Evolutionary conservation across 2,329 filamentous ascomycete genomes (phyloP).

Genomic region (Piedraia hortae): DNA sequence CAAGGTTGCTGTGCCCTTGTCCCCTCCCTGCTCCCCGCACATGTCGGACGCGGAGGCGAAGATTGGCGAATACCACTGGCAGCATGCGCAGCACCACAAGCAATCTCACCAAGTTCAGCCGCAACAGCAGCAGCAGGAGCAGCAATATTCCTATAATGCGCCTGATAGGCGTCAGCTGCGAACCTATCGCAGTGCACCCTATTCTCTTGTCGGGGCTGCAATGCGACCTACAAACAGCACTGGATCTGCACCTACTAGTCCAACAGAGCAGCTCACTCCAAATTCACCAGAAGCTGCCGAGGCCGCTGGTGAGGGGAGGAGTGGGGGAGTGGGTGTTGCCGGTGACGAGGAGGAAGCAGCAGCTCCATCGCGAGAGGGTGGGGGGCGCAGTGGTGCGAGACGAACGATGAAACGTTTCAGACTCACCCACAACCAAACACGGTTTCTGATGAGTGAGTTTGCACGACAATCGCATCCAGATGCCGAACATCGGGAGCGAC

Average conservation of each 20-base stretch:
- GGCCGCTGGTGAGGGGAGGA: constrained; percentile 13
- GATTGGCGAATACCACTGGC: constrained; percentile 18
- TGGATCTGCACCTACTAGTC: constrained; percentile 20
- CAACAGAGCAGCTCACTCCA: constrained; percentile 19
- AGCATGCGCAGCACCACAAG: constrained; percentile 8
- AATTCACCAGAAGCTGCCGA: constrained; percentile 16
- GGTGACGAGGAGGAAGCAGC: constrained; percentile 9
- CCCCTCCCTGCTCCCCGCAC: constrained; percentile 23
- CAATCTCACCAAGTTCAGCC: not conserved
- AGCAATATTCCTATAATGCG: constrained; percentile 1
- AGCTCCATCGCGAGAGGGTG: constrained; percentile 20
- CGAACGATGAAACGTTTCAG: constrained; percentile 53
- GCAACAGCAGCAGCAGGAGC: not conserved
- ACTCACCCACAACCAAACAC: constrained; percentile 87
- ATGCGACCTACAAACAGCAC: constrained; percentile 11
- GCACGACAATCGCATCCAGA: constrained; percentile 84
- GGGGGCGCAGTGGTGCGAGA: constrained; percentile 21
- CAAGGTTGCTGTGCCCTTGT: constrained; percentile 16
- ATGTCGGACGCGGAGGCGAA: constrained; percentile 21
- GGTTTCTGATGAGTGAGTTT: constrained; percentile 92
- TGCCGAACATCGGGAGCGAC: constrained; percentile 61
- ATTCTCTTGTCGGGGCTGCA: constrained; percentile 7
- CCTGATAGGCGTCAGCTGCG: constrained; percentile 13
- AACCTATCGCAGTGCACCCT: constrained; percentile 19
- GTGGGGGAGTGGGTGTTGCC: constrained; percentile 11